These are phyloP conservation scores for Beta macrorhiza DNA, from an alignment of 179 eudicot genomes.

Conservation along the genomic window DNA sequence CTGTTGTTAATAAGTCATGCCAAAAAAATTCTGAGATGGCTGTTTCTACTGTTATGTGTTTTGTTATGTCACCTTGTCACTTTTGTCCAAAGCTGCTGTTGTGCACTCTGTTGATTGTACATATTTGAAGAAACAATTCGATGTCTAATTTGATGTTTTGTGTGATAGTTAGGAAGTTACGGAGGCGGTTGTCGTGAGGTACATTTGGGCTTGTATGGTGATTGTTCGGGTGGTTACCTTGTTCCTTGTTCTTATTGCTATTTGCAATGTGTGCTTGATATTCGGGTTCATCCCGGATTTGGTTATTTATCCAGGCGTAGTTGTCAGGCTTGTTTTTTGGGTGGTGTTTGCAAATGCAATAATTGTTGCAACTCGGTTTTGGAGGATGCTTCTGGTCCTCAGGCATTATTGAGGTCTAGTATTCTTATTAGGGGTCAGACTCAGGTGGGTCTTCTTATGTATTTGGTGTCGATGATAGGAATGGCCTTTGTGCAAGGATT, in stretches of 20 bases:
- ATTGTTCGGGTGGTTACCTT: conserved; percentile 56
- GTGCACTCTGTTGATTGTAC: conserved; percentile 88
- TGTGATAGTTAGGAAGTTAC: conserved; percentile 55
- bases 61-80: conserved; percentile 58
- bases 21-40: conserved; percentile 63
- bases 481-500: conserved; percentile 86
- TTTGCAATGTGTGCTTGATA: conserved; percentile 55
- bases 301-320: conserved; percentile 55
- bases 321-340: conserved; percentile 63
- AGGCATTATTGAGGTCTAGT: conserved; percentile 74
- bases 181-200: conserved; percentile 65
- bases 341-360: conserved; percentile 76
- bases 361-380: conserved; percentile 70
- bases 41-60: conserved; percentile 63
- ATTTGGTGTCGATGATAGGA: conserved; percentile 79
- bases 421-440: conserved; percentile 75
- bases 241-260: conserved; percentile 61
- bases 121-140: conserved; percentile 65
- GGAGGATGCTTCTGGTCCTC: conserved; percentile 87
- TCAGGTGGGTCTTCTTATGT: conserved; percentile 90
- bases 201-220: conserved; percentile 66
- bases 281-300: conserved; percentile 55
- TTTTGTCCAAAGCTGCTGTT: conserved; percentile 78
- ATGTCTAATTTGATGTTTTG: conserved; percentile 50
- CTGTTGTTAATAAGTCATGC: conserved; percentile 69